Evolutionary conservation across 805 yeast genomes (phyloP).

Genomic region (Ogataea neopini): DNA sequence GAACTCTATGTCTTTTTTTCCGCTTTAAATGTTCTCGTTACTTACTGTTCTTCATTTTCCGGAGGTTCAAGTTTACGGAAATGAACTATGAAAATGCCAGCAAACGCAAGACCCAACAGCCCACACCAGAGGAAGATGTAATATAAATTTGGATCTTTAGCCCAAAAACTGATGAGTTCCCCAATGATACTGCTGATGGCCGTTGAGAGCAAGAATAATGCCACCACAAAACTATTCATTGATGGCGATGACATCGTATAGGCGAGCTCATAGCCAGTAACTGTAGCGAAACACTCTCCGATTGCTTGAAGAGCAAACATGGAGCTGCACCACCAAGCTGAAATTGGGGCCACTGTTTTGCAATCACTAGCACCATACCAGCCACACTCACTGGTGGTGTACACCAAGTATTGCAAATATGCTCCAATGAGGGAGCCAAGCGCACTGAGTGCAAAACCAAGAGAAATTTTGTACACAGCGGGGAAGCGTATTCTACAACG

Average conservation of each 20-base stretch:
- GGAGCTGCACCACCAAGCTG: slow-evolving; percentile 36
- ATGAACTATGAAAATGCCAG: slow-evolving; percentile 23
- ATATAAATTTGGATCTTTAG: slow-evolving; percentile 42
- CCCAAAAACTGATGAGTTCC: slow-evolving; percentile 39
- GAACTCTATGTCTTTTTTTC: neutral
- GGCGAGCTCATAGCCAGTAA: slow-evolving; percentile 55
- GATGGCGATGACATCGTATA: slow-evolving; percentile 52
- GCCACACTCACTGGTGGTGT: slow-evolving; percentile 49
- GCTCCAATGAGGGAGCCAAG: slow-evolving; percentile 51
- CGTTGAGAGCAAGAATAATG: slow-evolving; percentile 40
- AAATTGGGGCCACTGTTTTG: slow-evolving; percentile 29
- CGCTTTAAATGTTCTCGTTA: neutral
- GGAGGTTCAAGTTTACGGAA: slow-evolving; percentile 19
- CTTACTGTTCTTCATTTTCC: neutral
- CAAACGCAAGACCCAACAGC: slow-evolving; percentile 33
- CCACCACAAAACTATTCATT: slow-evolving; percentile 53
- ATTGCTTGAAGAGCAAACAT: slow-evolving; percentile 47
- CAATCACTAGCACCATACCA: slow-evolving; percentile 28
- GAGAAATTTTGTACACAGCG: slow-evolving; percentile 45
- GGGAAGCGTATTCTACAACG: slow-evolving; percentile 39
- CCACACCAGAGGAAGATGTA: slow-evolving; percentile 40
- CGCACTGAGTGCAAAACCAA: slow-evolving; percentile 49
- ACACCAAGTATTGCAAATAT: slow-evolving; percentile 44
- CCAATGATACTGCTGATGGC: slow-evolving; percentile 50
- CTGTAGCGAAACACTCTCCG: slow-evolving; percentile 54